These are phyloP conservation scores for Rhizophlyctis rosea DNA, from an alignment of 192 early-diverging fungal genomes.

Conservation along the genomic window DNA sequence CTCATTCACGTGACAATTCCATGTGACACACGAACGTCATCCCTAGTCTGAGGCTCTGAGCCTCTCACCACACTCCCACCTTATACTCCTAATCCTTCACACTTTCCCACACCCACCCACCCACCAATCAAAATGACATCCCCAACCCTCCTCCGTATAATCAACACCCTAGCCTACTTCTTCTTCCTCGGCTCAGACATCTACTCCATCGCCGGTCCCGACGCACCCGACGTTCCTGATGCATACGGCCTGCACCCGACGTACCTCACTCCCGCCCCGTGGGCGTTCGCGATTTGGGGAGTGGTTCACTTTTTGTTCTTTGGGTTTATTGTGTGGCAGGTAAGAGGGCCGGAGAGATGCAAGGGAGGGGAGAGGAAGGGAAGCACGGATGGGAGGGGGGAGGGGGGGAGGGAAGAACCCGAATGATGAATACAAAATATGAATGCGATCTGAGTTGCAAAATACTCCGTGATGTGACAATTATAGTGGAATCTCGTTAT, in stretches of 20 bases:
- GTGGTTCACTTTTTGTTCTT: constrained; percentile 57
- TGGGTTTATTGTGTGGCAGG: constrained; percentile 59
- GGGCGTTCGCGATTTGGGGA: constrained; percentile 56
- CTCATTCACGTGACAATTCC: no score
- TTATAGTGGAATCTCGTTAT: no score
- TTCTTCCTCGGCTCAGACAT: background rate
- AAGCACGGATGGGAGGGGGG: no score
- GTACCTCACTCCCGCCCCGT: constrained; percentile 51
- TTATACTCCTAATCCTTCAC: no score
- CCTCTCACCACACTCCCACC: no score
- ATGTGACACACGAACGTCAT: no score
- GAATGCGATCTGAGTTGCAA: no score
- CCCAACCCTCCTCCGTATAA: constrained; percentile 26
- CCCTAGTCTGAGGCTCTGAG: no score
- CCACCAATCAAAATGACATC: constrained; percentile 9
- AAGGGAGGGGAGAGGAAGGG: no score
- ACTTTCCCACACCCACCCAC: background rate
- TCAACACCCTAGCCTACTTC: constrained; percentile 11
- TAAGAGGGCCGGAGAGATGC: background rate
- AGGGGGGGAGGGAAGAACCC: no score
- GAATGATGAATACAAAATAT: no score
- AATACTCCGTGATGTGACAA: no score
- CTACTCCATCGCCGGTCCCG: background rate
- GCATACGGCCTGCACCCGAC: background rate
- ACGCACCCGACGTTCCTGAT: background rate